Base-by-base conservation (phyloP, 1,284 basidiomycete genomes). In the Microbotryum silenes-acaulis region DNA sequence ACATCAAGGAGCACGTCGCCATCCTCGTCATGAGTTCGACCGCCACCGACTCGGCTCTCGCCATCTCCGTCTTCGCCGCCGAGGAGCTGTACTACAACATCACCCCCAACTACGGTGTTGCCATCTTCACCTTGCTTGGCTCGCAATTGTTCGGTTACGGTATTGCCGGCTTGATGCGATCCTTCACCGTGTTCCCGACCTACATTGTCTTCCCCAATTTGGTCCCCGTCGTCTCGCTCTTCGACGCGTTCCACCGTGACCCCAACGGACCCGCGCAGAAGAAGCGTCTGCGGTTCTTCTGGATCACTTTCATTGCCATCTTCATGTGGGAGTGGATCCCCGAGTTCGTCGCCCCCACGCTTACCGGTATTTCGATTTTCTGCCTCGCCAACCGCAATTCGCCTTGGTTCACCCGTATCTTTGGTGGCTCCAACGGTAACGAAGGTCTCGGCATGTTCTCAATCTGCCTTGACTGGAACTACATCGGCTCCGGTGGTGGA, bases 41-140 rank as follows among this genome's bases (percentile, higher is more conserved):
- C 6, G 83, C 85, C 1, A 80, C 83, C 2, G 80, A 80, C 6
- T 81, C 83, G 0, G 85, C 85, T 0, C 78, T 85, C 49, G 85
- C 81, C 1, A 85, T 85, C 53, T 81, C 84, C 60, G 78, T 88
- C 46, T 79, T 86, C 52, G 83, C 85, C 0, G 84, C 84, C 1
- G 79, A 87, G 52, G 79, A 81, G 66, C 72, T 82, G 14, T 82
- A 81, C 73, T 65, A 86, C 66, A 77, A 82, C 65, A 79, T 84
- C 60, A 80, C 74, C 4, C 79, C 83, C 1, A 81, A 83, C 61
- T 74, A 79, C 18, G 80, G 74, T 6, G 74, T 64, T 16, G 66
- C 61, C 46, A 69, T 66, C 52, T 67, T 67, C 53, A 67, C 65
- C 20, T 45, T 67, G 16, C 58, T 67, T 23, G 65, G 52, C 16